Percentiles rank a stretch among this genome's conserved stretches.
phyloP scores from a whole-genome alignment of 352 stramenopile species.

The Elongisporangium prolatum region DNA sequence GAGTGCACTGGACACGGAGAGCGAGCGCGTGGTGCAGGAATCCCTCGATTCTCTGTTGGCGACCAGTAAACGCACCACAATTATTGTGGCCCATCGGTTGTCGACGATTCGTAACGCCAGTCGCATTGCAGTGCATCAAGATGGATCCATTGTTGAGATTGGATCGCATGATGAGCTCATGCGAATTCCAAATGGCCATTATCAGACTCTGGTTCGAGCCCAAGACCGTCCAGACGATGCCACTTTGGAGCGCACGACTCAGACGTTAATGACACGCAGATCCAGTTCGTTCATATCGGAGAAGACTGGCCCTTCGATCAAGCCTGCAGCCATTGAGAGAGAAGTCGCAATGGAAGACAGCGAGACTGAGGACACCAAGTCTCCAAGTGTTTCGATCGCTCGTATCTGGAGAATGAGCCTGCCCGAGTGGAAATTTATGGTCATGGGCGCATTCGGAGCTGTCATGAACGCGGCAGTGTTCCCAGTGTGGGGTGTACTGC shows the following conservation, averaged over 20 bases:
- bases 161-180: conserved; percentile 85
- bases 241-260: conserved; percentile 1
- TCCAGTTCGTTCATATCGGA: neutral
- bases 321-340: conserved; percentile 5
- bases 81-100: conserved; percentile 81
- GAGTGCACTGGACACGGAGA: conserved; percentile 62
- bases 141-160: conserved; percentile 69
- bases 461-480: conserved; percentile 41
- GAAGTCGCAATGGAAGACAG: conserved; percentile 2
- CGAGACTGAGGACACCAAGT: neutral
- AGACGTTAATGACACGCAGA: neutral
- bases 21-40: conserved; percentile 85
- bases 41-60: conserved; percentile 66
- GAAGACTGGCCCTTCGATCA: neutral
- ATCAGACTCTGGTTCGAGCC: conserved; percentile 31
- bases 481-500: conserved; percentile 44
- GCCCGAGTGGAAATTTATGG: conserved; percentile 35
- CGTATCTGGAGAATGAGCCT: conserved; percentile 44
- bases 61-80: conserved; percentile 64
- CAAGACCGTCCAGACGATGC: neutral
- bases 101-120: conserved; percentile 74
- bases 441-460: conserved; percentile 22
- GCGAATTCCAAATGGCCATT: conserved; percentile 33
- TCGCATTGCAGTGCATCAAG: conserved; percentile 75
- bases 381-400: conserved; percentile 18